Percentiles rank a stretch among this genome's conserved stretches.
phyloP scores from a whole-genome alignment of 1,284 basidiomycete species.

The Apiotrichum siamense region DNA sequence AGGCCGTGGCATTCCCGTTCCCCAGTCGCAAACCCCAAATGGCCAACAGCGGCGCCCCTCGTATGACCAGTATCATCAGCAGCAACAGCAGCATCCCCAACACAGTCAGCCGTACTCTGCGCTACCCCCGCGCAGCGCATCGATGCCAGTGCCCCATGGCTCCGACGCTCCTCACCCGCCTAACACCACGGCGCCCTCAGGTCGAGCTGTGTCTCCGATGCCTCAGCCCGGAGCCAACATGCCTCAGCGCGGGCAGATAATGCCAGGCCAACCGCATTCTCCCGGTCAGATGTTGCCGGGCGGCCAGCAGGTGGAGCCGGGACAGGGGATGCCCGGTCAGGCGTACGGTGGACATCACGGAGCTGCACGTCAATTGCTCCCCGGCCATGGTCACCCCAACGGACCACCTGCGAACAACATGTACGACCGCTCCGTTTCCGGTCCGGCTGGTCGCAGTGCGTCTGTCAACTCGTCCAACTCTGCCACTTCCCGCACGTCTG shows the following conservation, averaged over 20 bases:
- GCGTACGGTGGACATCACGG: not conserved
- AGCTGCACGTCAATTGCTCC: not conserved
- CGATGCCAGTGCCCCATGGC: too few species aligned
- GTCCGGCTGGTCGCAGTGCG: not conserved
- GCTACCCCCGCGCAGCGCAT: too few species aligned
- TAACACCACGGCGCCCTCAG: not conserved
- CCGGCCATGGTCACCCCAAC: not conserved
- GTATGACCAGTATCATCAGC: too few species aligned
- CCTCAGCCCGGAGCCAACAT: too few species aligned
- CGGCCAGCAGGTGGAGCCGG: not conserved
- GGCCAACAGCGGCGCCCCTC: too few species aligned
- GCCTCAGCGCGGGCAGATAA: not conserved
- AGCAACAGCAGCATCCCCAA: too few species aligned
- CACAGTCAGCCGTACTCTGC: too few species aligned
- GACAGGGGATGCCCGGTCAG: not conserved
- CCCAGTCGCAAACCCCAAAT: too few species aligned
- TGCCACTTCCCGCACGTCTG: not conserved
- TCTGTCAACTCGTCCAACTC: not conserved
- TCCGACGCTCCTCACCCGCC: too few species aligned
- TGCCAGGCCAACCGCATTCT: too few species aligned
- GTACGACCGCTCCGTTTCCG: not conserved
- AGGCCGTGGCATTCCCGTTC: too few species aligned
- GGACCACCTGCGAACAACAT: not conserved
- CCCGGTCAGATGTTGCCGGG: not conserved
- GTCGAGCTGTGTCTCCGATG: too few species aligned